Evolutionary conservation across 163 green algal species (phyloP).

Genomic region (Scenedesmus sp.): DNA sequence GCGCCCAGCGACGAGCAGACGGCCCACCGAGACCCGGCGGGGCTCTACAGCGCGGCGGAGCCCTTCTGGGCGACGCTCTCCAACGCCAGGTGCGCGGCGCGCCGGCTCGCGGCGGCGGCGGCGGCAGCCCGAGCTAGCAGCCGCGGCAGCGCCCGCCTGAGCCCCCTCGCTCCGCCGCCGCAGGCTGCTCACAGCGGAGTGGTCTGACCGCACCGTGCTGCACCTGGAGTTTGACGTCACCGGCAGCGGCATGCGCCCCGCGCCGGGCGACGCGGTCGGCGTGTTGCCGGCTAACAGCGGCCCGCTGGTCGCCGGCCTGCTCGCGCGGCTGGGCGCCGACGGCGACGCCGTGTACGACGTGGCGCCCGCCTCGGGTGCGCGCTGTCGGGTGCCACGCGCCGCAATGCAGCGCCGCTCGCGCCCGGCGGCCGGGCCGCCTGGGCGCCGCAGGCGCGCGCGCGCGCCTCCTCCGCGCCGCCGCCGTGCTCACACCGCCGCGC

Average conservation of each 20-base stretch:
- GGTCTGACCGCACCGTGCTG: constrained; percentile 68
- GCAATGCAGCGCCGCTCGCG: no score
- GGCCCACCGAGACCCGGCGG: constrained; percentile 41
- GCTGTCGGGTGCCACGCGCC: no score
- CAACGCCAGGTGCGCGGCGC: constrained; percentile 61
- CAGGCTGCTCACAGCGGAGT: constrained; percentile 68
- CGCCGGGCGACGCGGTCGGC: constrained; percentile 81
- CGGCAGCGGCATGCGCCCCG: constrained; percentile 67
- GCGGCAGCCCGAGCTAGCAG: no score
- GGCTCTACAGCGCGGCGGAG: constrained; percentile 61
- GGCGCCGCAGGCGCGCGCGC: no score
- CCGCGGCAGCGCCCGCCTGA: no score
- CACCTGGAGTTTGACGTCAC: constrained; percentile 74
- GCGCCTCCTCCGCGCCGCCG: no score
- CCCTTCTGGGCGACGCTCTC: constrained; percentile 70
- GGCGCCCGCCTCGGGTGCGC: constrained; percentile 18
- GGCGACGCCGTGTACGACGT: constrained; percentile 68
- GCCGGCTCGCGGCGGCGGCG: no score
- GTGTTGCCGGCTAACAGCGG: constrained; percentile 79
- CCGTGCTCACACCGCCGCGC: no score
- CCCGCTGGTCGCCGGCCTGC: constrained; percentile 71
- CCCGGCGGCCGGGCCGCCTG: no score
- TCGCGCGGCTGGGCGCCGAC: constrained; percentile 71
- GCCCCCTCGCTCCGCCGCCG: no score
- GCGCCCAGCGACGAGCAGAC: constrained; percentile 49